These are phyloP conservation scores for Primulina huaijiensis DNA, from an alignment of 257 asterid genomes.

Conservation along the genomic window DNA sequence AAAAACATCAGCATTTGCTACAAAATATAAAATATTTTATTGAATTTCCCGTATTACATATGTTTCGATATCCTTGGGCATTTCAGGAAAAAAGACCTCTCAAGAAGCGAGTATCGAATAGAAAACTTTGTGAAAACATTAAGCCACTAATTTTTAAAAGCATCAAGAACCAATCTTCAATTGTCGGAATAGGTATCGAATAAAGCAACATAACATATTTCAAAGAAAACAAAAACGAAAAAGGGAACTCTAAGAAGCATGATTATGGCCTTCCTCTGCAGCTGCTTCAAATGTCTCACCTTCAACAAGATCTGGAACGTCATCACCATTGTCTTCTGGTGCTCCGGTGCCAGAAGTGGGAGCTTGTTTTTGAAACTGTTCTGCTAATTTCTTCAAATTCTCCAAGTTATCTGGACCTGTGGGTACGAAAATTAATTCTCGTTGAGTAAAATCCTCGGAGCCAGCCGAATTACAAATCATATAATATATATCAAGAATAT, in stretches of 20 bases:
- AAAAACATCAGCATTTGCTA: too few relatives aligned
- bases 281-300: conserved; percentile 72
- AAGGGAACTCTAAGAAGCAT: conserved; percentile 26
- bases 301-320: conserved; percentile 64
- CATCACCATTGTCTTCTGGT: conserved; percentile 40
- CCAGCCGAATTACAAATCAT: background rate
- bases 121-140: too few relatives aligned
- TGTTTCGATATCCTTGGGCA: background rate
- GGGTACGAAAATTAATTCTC: background rate
- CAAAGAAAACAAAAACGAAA: conserved; percentile 37
- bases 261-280: conserved; percentile 46
- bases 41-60: too few relatives aligned
- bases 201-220: conserved; percentile 24
- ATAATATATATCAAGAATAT: background rate
- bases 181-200: background rate
- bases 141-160: too few relatives aligned
- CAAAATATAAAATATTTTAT: too few relatives aligned
- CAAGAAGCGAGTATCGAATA: background rate
- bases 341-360: conserved; percentile 39
- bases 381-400: conserved; percentile 68
- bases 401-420: conserved; percentile 72
- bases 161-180: background rate
- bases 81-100: background rate
- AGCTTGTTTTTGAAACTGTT: conserved; percentile 67
- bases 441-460: background rate